Evolutionary conservation across 306 rosid species (phyloP).

Genomic region (Inga leiocalycina): DNA sequence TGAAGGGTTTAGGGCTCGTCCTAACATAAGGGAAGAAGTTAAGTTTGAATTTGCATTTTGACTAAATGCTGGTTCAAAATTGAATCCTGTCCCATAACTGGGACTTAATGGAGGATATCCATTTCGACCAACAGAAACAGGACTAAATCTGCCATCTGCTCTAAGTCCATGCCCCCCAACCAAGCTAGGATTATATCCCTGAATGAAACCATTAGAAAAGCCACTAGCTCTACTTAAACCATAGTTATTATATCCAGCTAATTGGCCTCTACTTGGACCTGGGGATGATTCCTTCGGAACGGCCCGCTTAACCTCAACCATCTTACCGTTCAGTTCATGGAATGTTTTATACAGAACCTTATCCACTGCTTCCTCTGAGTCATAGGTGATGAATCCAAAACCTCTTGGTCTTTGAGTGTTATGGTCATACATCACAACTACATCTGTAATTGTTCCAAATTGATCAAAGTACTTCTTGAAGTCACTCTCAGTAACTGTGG

Average conservation of each 20-base stretch:
- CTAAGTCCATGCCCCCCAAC: constrained; percentile 53
- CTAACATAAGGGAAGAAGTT: constrained; percentile 38
- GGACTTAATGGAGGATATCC: constrained; percentile 53
- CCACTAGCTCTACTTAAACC: constrained; percentile 49
- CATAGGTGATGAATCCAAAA: constrained; percentile 61
- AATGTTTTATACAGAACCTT: constrained; percentile 54
- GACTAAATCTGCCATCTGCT: constrained; percentile 50
- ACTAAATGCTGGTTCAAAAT: constrained; percentile 48
- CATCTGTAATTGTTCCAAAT: constrained; percentile 61
- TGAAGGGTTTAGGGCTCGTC: constrained; percentile 39
- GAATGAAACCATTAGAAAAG: constrained; percentile 51
- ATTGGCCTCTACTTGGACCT: constrained; percentile 52
- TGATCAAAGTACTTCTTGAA: constrained; percentile 62
- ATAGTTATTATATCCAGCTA: constrained; percentile 49
- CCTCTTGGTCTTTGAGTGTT: constrained; percentile 62
- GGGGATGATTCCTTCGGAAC: constrained; percentile 60
- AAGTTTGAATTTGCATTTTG: constrained; percentile 48
- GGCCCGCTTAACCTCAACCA: constrained; percentile 70
- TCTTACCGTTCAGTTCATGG: constrained; percentile 56
- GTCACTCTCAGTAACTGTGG: constrained; percentile 56
- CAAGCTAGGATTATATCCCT: constrained; percentile 47
- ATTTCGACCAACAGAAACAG: constrained; percentile 49
- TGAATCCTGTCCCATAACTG: constrained; percentile 50
- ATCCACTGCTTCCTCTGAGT: constrained; percentile 62
- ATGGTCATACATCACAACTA: constrained; percentile 65